These are phyloP conservation scores for Ceratobasidium sp. DNA, from an alignment of 1,284 basidiomycete genomes.

Conservation along the genomic window DNA sequence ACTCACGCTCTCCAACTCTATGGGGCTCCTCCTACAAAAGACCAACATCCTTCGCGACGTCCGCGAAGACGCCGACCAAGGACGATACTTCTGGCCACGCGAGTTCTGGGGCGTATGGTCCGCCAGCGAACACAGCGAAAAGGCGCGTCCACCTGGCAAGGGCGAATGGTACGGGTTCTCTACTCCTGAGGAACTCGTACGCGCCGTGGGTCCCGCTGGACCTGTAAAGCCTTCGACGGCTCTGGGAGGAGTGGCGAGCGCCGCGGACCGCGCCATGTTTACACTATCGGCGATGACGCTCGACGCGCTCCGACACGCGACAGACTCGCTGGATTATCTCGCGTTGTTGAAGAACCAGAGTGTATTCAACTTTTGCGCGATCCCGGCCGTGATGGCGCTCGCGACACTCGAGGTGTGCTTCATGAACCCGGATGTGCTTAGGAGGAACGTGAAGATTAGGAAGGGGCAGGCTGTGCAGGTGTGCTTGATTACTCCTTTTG, in stretches of 20 bases:
- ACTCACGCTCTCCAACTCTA: constrained; percentile 89
- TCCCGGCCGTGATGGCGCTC: constrained; percentile 96
- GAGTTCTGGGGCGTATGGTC: constrained; percentile 79
- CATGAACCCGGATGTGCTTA: constrained; percentile 92
- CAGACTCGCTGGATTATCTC: constrained; percentile 91
- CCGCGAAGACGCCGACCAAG: constrained; percentile 89
- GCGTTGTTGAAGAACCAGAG: constrained; percentile 88
- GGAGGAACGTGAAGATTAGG: constrained; percentile 93
- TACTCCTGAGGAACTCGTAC: constrained; percentile 68
- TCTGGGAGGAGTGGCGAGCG: constrained; percentile 59
- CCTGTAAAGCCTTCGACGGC: constrained; percentile 51
- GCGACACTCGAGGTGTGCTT: constrained; percentile 93
- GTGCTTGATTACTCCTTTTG: constrained; percentile 49
- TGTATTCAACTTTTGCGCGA: constrained; percentile 96
- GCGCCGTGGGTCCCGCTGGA: constrained; percentile 54
- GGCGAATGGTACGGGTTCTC: constrained; percentile 68
- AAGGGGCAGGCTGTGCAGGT: constrained; percentile 90
- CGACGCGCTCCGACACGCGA: constrained; percentile 87
- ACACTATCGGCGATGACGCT: constrained; percentile 89
- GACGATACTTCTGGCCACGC: constrained; percentile 93
- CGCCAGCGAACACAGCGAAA: constrained; percentile 48
- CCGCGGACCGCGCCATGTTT: constrained; percentile 72
- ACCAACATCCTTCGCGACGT: constrained; percentile 98
- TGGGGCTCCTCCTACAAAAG: constrained; percentile 98
- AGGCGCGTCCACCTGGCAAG: constrained; percentile 45